Conservation (phyloP, 345 rosid species). For the Melaleuca quinquenervia region DNA sequence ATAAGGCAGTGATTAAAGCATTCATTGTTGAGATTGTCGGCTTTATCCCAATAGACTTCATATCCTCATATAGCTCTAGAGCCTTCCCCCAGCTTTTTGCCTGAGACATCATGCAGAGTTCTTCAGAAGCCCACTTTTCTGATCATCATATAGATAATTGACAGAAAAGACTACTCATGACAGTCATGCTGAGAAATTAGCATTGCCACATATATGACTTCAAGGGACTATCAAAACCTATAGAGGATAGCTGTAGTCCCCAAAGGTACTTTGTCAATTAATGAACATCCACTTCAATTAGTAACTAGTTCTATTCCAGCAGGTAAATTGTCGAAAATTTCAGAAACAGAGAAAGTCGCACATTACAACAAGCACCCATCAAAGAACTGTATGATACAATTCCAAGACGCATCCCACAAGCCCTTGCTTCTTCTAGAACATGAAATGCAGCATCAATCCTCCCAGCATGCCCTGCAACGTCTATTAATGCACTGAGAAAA, state of each 20-base stretch:
- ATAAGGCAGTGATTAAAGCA: conserved; percentile 80
- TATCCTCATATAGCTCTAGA: conserved; percentile 58
- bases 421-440: conserved; percentile 49
- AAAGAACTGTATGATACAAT: conserved; percentile 80
- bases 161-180: background rate
- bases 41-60: conserved; percentile 51
- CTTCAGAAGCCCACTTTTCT: background rate
- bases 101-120: conserved; percentile 18
- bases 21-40: conserved; percentile 78
- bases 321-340: background rate
- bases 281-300: background rate
- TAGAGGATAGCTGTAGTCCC: background rate
- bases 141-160: background rate
- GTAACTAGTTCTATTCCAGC: background rate
- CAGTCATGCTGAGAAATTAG: background rate
- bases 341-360: conserved; percentile 18
- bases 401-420: conserved; percentile 51
- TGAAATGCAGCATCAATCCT: conserved; percentile 72
- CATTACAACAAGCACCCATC: conserved; percentile 99
- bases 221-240: background rate
- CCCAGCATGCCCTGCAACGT: conserved; percentile 84
- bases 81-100: conserved; percentile 87
- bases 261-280: background rate
- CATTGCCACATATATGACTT: background rate
- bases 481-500: conserved; percentile 80